Conservation (phyloP, 2,329 filamentous ascomycete genomes). For the Talaromyces sp. region DNA sequence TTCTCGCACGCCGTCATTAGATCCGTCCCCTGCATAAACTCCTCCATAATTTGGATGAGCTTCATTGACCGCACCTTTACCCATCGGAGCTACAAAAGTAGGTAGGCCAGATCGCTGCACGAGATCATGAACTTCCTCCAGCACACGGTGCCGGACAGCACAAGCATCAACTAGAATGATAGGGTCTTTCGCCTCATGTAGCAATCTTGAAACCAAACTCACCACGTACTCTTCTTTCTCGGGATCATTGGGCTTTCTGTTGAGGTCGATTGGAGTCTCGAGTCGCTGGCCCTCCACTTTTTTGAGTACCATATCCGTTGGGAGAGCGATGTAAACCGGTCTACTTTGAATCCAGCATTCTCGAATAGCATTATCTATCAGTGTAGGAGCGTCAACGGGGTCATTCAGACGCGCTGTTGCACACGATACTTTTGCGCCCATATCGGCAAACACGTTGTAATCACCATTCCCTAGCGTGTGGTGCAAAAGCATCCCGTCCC, state of each 20-base stretch:
- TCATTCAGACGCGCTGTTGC: constrained; percentile 50
- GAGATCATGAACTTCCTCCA: constrained; percentile 67
- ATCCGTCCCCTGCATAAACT: constrained; percentile 76
- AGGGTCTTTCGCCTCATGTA: constrained; percentile 68
- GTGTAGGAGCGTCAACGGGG: constrained; percentile 43
- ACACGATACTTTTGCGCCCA: constrained; percentile 50
- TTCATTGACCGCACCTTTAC: constrained; percentile 77
- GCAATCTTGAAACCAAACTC: constrained; percentile 66
- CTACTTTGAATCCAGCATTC: constrained; percentile 52
- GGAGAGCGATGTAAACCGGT: constrained; percentile 56
- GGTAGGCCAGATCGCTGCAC: constrained; percentile 70
- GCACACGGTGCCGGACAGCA: constrained; percentile 68
- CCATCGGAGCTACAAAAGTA: constrained; percentile 81
- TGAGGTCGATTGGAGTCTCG: constrained; percentile 62
- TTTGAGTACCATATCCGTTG: constrained; percentile 57
- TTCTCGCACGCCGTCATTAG: constrained; percentile 47
- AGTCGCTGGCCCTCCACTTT: constrained; percentile 70
- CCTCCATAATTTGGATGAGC: constrained; percentile 68
- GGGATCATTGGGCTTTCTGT: constrained; percentile 60
- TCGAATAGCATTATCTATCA: constrained; percentile 52
- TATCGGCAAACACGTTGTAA: constrained; percentile 50
- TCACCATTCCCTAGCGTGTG: constrained; percentile 66
- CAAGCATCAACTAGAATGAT: constrained; percentile 77
- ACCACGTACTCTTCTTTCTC: constrained; percentile 75
- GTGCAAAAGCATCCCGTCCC: constrained; percentile 50